A percentile compares a stretch with the other conserved stretches of the same genome.
phyloP scores from a whole-genome alignment of 2,329 filamentous ascomycete genomes.

The Capronia epimyces region DNA sequence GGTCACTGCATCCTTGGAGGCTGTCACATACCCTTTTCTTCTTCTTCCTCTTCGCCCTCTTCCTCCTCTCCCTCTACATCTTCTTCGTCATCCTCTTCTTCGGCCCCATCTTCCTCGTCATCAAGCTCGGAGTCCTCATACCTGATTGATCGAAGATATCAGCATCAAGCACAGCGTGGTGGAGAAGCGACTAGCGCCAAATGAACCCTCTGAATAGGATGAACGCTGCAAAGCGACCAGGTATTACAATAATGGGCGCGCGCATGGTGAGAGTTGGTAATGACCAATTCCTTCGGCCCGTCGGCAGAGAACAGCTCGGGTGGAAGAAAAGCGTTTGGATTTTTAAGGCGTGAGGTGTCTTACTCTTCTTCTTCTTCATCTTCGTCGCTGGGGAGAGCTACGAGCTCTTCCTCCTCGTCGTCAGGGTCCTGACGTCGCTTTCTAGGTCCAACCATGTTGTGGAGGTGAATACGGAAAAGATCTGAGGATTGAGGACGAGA shows the following conservation, averaged over 20 bases:
- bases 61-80: slow-evolving; percentile 22
- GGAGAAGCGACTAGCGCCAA: neutral
- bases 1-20: neutral
- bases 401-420: slow-evolving; percentile 45
- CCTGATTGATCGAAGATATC: slow-evolving; percentile 20
- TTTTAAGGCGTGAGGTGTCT: slow-evolving; percentile 10
- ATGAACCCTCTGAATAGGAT: too few relatives aligned
- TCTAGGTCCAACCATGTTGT: slow-evolving; percentile 41
- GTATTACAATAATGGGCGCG: too few relatives aligned
- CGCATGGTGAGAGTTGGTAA: too few relatives aligned
- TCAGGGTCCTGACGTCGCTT: slow-evolving; percentile 48
- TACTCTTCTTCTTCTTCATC: slow-evolving; percentile 49
- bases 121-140: slow-evolving; percentile 34
- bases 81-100: slow-evolving; percentile 29
- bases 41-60: slow-evolving; percentile 22
- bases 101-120: slow-evolving; percentile 35
- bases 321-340: neutral
- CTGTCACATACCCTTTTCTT: slow-evolving; percentile 18
- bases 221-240: too few relatives aligned
- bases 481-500: slow-evolving; percentile 1
- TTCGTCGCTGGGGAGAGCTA: slow-evolving; percentile 46
- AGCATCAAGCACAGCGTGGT: neutral
- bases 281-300: too few relatives aligned
- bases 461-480: slow-evolving; percentile 9
- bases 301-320: neutral